Base-by-base conservation (phyloP, 2,329 filamentous ascomycete species). In the Dactylellina sp. region DNA sequence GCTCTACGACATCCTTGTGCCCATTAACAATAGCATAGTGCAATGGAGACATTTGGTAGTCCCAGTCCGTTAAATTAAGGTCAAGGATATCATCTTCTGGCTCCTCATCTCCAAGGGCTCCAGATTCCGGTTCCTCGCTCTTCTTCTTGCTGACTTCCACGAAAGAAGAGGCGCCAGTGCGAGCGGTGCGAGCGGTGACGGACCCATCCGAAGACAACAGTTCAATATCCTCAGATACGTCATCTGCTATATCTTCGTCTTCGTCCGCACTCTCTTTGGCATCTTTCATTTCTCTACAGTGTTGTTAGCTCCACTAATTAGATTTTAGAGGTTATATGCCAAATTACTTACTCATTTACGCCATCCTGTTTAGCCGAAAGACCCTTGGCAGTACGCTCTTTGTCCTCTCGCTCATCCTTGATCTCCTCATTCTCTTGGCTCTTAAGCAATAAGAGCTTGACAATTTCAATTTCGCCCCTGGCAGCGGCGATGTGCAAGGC, bases 401-500 rank as follows among this genome's bases (percentile, higher is more conserved):
- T 80, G 22, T 87, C 85, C 59, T 86, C 82, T 60, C 85, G 87
- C 61, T 88, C 84, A 24, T 87, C 85, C 66, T 90, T 87, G 59
- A 86, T 84, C 68, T 89, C 88, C 79, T 93, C 89, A 74, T 95
- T 95, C 28, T 86, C 84, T 65, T 87, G 86, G 78, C 91, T 95
- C 82, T 89, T 92, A 35, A 88, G 84, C 79, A 96, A 86, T 11
- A 96, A 82, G 6, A 89, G 86, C 75, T 85, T 88, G 76, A 95
- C 85, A 75, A 95, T 93, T 16, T 89, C 87, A 0, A 82, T 79
- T 75, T 88, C 82, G 0, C 92, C 92, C 20, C 89, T 85, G 47
- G 88, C 85, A 16, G 91, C 90, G 16, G 92, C 92, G 28, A 96
- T 83, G 80, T 96, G 92, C n/a, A 96, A 84, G 7, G 92, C 90